Base-by-base conservation (phyloP, 495 filamentous ascomycete genomes). In the Wilcoxina mikolae region DNA sequence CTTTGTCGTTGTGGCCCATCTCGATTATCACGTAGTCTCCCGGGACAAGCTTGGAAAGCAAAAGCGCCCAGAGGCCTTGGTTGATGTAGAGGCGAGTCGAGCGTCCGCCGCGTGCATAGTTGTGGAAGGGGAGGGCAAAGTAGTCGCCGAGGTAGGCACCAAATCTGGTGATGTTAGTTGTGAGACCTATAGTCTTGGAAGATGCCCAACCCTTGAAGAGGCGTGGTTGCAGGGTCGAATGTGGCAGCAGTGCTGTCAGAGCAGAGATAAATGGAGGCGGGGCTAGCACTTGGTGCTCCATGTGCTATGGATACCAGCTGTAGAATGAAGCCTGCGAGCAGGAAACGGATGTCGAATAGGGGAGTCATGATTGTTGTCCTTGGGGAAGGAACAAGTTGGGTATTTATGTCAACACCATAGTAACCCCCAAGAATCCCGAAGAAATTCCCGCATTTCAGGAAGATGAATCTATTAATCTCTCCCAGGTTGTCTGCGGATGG, bases 1-100 rank as follows among this genome's bases (percentile, higher is more conserved):
- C 58, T 20, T 55, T 55, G 50, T 62, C 58, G 45, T 62, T 62
- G 51, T 62, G 54, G 10, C 49, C 58, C 58, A 60, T 60, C 51
- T 62, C 49, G 45, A 62, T 60, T 20, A 60, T 43, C n/a, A 60
- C 60, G 17, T 46, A 54, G 47, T 60, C 58, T 15, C 58, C 58
- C 11, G 57, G 57, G 17, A 52, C 41, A 7, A 57, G 11, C n/a
- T 53, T n/a, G 27, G 29, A 53, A 4, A 60, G 60, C 2, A 60
- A 39, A n/a, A 51, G 54, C 1, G 48, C 39, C 60, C 60, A 62
- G 10, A 62, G 41, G 5, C 60, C 58, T 31, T 62, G 51, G 27
- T 57, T 56, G 7, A 57, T 57, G 45, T 57, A 62, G 22, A 54
- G 57, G 9, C 49, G 43, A 12, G 58, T 62, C 26, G 53, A 60